phyloP scores from a whole-genome alignment of 2,329 filamentous ascomycete species.

The Simplicillium aogashimaense region DNA sequence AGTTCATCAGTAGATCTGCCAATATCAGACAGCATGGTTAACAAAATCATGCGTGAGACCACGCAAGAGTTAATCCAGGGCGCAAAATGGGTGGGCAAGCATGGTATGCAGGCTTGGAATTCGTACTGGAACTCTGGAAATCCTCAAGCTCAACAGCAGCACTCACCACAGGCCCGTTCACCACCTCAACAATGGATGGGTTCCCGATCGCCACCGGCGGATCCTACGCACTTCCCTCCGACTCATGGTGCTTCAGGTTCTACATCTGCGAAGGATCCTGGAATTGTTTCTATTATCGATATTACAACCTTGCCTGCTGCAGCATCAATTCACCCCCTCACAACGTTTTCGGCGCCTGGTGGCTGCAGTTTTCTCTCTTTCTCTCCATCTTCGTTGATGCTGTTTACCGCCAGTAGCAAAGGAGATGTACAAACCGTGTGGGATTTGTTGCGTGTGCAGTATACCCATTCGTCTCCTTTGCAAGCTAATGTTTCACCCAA shows the following conservation, averaged over 20 bases:
- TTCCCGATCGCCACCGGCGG: constrained; percentile 33
- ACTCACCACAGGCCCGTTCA: constrained; percentile 26
- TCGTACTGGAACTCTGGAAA: constrained; percentile 62
- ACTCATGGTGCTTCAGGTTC: constrained; percentile 59
- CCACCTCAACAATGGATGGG: constrained; percentile 37
- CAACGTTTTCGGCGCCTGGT: constrained; percentile 60
- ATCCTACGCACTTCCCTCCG: constrained; percentile 55
- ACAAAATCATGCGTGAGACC: constrained; percentile 68
- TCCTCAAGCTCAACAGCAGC: constrained; percentile 31
- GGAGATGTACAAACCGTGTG: constrained; percentile 77
- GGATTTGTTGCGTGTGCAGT: constrained; percentile 61
- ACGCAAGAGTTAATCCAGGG: constrained; percentile 70
- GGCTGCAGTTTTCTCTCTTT: constrained; percentile 78
- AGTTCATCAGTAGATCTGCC: constrained; percentile 65
- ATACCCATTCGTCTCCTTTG: constrained; percentile 50
- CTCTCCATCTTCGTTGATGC: constrained; percentile 59
- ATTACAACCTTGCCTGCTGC: constrained; percentile 47
- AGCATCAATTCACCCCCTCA: constrained; percentile 49
- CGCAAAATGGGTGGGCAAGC: constrained; percentile 67
- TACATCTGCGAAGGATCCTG: constrained; percentile 52
- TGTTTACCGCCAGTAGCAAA: constrained; percentile 74
- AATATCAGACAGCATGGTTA: constrained; percentile 60
- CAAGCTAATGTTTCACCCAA: constrained; percentile 38
- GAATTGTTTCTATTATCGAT: constrained; percentile 67
- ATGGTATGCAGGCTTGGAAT: constrained; percentile 68